Conservation (phyloP, 768 basidiomycete species). For the Pholiota molesta region DNA sequence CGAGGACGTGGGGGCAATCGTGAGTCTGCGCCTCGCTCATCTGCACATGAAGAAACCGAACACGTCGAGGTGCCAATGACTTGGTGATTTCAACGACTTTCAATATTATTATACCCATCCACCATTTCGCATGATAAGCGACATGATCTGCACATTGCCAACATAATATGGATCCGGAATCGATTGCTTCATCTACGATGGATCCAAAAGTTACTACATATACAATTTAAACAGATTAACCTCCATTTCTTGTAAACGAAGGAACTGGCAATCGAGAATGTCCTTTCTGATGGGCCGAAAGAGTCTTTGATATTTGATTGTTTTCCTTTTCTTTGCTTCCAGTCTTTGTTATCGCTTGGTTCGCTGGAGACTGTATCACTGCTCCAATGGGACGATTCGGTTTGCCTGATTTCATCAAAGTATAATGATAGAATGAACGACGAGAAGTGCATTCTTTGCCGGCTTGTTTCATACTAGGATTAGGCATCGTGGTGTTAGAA, state of each 20-base stretch:
- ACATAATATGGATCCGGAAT: not conserved
- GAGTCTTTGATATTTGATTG: slow-evolving; percentile 5
- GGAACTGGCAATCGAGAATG: slow-evolving; percentile 18
- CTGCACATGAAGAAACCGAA: not conserved
- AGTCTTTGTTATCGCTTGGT: slow-evolving; percentile 1
- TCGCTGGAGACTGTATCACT: not conserved
- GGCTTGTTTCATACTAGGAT: slow-evolving; percentile 13
- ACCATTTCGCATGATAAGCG: not conserved
- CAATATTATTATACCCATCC: slow-evolving; percentile 2
- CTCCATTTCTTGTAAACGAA: slow-evolving; percentile 7
- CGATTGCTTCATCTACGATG: not conserved
- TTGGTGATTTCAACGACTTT: not conserved
- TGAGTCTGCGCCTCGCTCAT: not conserved
- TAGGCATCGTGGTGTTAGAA: not conserved
- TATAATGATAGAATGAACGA: slow-evolving; percentile 20
- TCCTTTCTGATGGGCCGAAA: slow-evolving; percentile 12
- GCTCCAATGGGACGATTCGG: not conserved
- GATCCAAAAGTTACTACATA: not conserved
- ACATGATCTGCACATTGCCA: not conserved
- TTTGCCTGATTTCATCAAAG: not conserved
- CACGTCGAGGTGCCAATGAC: not conserved
- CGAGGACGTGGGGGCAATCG: slow-evolving; percentile 8
- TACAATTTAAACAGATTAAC: not conserved
- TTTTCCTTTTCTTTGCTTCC: slow-evolving; percentile 13
- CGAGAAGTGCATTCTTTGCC: slow-evolving; percentile 17